These are phyloP conservation scores for Moniliophthora roreri DNA, from an alignment of 1,284 basidiomycete species.

Conservation along the genomic window DNA sequence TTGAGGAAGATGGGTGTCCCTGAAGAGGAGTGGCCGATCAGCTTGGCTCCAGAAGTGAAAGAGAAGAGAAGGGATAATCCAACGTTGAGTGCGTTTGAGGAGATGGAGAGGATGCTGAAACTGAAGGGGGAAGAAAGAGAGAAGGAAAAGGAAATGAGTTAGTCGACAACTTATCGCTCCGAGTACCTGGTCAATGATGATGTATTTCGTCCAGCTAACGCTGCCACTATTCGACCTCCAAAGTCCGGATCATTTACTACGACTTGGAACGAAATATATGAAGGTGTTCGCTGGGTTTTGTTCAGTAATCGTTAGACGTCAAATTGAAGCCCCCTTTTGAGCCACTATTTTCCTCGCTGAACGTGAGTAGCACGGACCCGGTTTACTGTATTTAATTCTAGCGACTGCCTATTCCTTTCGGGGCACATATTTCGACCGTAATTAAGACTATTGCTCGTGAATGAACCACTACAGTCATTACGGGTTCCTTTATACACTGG, in stretches of 20 bases:
- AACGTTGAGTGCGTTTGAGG: conserved; percentile 60
- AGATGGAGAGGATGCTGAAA: conserved; percentile 57
- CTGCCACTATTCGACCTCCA: not conserved
- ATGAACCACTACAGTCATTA: too few relatives aligned
- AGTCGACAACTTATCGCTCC: not conserved
- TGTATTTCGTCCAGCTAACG: not conserved
- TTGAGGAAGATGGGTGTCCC: conserved; percentile 54
- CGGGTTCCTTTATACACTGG: too few relatives aligned
- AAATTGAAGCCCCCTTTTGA: too few relatives aligned
- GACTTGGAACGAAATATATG: conserved; percentile 29
- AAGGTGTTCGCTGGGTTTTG: conserved; percentile 39
- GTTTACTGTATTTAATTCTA: too few relatives aligned
- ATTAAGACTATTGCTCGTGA: too few relatives aligned
- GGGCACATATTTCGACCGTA: too few relatives aligned
- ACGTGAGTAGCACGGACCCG: too few relatives aligned
- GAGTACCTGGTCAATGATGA: not conserved
- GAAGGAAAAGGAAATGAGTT: not conserved
- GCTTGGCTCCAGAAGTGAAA: conserved; percentile 29
- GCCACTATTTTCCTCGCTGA: too few relatives aligned
- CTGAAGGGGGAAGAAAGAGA: conserved; percentile 30
- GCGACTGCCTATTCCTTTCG: too few relatives aligned
- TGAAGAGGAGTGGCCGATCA: conserved; percentile 63
- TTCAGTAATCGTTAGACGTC: too few relatives aligned
- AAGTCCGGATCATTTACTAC: not conserved
- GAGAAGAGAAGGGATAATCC: conserved; percentile 29